Evolutionary conservation across 2,329 filamentous ascomycete genomes (phyloP), one percentile per base, ranked within the genome.

Genomic region (Epichloe glyceriae): DNA sequence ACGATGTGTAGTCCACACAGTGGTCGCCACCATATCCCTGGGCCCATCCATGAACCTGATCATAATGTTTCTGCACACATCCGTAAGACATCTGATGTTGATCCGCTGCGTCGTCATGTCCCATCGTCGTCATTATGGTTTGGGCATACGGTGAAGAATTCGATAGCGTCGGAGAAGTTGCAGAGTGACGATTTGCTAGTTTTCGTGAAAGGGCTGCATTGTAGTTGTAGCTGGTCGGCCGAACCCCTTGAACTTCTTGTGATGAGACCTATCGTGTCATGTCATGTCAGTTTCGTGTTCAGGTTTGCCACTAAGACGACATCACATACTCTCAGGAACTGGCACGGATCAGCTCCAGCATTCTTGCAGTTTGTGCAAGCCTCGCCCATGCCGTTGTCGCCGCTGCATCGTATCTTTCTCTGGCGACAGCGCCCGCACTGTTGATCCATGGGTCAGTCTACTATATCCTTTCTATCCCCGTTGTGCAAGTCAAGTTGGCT

Each of bases 351-450:
- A 26, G 77, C 71, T 12, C 85, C 85, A 49, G 90, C 84, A 54
- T 74, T 80, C 60, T 81, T 85, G 72, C 91, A 97, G 65, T 90
- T 95, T 11, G 77, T 73, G 67, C 91, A 97, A n/a, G 83, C 82
- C 39, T 73, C 70, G n/a, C 85, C 85, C 60, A 84, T 80, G 34
- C 85, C 86, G 35, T 77, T 74, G 63, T 95, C 88, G 42, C 91
- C 91, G 61, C 86, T 95, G 70, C 91, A 97, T 58, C 88, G 85
- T 60, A 97, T 97, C 73, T 97, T 97, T 53, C 91, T 80, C 70
- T 91, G 90, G 54, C 91, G 82, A 68, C 91, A 97, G 57, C 91
- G 82, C 37, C 82, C 80, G 66, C 91, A 97, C 91, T 96, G 56
- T 51, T 47, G 17, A 35, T 11, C 35, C 14, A 26, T 8, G 10